phyloP scores from a whole-genome alignment of 2,329 filamentous ascomycete species.

The Leptographium procerum region DNA sequence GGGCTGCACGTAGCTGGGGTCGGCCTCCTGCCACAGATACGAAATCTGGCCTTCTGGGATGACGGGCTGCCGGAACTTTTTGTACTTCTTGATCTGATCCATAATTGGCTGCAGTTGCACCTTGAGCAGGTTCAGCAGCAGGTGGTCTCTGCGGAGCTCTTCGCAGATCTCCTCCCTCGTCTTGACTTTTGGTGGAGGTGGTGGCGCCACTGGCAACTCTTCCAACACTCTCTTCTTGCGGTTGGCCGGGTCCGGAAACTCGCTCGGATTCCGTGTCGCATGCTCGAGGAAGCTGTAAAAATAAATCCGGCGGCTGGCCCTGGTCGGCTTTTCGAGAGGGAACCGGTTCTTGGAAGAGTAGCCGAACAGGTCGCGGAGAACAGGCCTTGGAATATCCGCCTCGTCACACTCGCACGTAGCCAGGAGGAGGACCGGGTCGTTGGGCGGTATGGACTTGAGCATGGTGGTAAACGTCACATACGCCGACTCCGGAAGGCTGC shows the following conservation, averaged over 20 bases:
- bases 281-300: conserved; percentile 66
- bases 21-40: conserved; percentile 75
- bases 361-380: conserved; percentile 73
- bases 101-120: conserved; percentile 86
- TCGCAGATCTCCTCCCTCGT: conserved; percentile 72
- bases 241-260: conserved; percentile 78
- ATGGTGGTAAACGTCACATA: conserved; percentile 77
- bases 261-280: conserved; percentile 67
- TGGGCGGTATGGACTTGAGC: conserved; percentile 71
- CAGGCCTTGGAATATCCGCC: conserved; percentile 47
- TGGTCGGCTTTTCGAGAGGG: conserved; percentile 54
- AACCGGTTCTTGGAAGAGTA: conserved; percentile 72
- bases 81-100: conserved; percentile 94
- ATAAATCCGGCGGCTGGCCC: conserved; percentile 61
- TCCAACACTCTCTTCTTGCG: conserved; percentile 80
- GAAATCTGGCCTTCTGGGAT: conserved; percentile 63
- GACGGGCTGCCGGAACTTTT: conserved; percentile 71
- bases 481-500: conserved; percentile 47
- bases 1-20: conserved; percentile 57
- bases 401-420: conserved; percentile 66
- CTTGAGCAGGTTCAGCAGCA: conserved; percentile 78
- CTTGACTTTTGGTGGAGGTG: conserved; percentile 53
- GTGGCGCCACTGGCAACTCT: conserved; percentile 61
- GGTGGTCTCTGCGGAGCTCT: conserved; percentile 71
- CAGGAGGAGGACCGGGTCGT: conserved; percentile 78